phyloP scores from a whole-genome alignment of 371 early-diverging fungal species.

The Mucor saturninus region DNA sequence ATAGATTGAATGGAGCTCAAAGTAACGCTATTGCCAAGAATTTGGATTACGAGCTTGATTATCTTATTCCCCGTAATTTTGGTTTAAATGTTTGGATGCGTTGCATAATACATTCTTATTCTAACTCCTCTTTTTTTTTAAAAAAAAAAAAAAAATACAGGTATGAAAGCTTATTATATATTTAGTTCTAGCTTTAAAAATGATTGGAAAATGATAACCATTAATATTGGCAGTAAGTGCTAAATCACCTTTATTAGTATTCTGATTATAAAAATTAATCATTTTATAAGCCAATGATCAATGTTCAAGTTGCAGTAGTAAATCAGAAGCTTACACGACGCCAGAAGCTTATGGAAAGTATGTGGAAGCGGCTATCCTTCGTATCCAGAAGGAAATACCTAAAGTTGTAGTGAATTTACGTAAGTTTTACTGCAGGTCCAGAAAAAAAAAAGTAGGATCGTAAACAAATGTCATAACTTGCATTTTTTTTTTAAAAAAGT shows the following conservation, averaged over 20 bases:
- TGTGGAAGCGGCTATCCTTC: constrained; percentile 28
- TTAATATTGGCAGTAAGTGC: constrained; percentile 34
- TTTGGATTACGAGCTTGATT: constrained; percentile 32
- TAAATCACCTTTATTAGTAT: neutral
- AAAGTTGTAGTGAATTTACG: constrained; percentile 34
- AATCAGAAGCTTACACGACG: neutral
- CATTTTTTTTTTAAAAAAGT: constrained; percentile 7
- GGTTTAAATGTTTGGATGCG: too few species aligned
- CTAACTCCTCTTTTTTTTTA: too few species aligned
- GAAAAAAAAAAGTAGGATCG: neutral
- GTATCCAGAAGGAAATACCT: constrained; percentile 30
- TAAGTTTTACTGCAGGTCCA: constrained; percentile 6
- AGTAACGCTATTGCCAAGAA: constrained; percentile 37
- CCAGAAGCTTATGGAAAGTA: constrained; percentile 30
- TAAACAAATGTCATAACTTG: too few species aligned
- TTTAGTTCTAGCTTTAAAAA: constrained; percentile 14
- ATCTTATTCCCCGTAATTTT: constrained; percentile 36
- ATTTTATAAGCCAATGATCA: constrained; percentile 28
- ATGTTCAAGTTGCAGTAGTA: constrained; percentile 21
- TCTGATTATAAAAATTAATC: too few species aligned
- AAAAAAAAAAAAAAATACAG: neutral
- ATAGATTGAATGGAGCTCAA: constrained; percentile 41
- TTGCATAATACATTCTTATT: too few species aligned
- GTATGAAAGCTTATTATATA: constrained; percentile 15
- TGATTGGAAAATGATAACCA: constrained; percentile 36